Evolutionary conservation across 2,329 filamentous ascomycete genomes (phyloP), one percentile per base, ranked within the genome.

Genomic region (Fusarium equiseti): DNA sequence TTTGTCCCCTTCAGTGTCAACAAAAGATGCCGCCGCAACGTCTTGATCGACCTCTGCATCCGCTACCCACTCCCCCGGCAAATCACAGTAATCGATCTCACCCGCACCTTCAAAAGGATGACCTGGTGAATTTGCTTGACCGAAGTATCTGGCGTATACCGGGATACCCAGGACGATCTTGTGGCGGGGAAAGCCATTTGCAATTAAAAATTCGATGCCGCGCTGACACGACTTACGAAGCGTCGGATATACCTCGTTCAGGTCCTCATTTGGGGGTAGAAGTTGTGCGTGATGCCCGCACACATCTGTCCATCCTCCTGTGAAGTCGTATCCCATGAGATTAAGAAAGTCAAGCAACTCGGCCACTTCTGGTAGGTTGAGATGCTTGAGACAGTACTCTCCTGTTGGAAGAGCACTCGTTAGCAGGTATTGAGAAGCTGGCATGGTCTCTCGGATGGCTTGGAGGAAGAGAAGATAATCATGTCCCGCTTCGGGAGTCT

Each of bases 291-390:
- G 90, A 74, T 92, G 89, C 15, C 89, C 90, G 12, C 85, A 86
- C 31, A 86, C 84, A 24, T 82, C 77, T 3, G 84, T 85, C 90
- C 90, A 92, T 10, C 88, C 84, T 0, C 90, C 90, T 0, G 86
- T 84, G 71, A 91, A 91, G 77, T 92, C 90, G 75, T 92, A 92
- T 15, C 86, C 84, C 90, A 92, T 92, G 46, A 92, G 81, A 73
- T 92, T 91, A 66, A 92, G 80, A 73, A 87, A 82, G 76, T 92
- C 89, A 48, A 92, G 82, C 40, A 87, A 80, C 6, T 81, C 71
- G 3, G 85, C 82, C 3, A 87, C 86, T 13, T 83, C 80, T 5
- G 73, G 71, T 6, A 91, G 80, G 67, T 90, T 83, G 74, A 92
- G 89, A 74, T 91, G 82, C 66, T 82, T 83, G 22, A 92, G 82